These are phyloP conservation scores for Hygrophorus pudorinus DNA, from an alignment of 768 basidiomycete genomes.

Conservation along the genomic window DNA sequence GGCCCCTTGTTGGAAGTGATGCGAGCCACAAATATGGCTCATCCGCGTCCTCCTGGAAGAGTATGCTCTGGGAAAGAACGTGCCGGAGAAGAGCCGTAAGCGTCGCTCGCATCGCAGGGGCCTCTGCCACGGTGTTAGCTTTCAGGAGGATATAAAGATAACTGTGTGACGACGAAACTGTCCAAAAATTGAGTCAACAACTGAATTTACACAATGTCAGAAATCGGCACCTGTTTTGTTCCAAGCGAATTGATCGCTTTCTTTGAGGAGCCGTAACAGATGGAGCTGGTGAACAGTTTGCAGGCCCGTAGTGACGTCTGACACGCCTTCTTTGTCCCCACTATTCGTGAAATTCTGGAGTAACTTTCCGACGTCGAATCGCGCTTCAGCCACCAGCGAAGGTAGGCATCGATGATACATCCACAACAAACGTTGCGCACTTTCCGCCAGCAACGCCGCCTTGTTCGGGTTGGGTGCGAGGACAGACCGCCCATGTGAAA, in stretches of 20 bases:
- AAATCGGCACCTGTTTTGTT: constrained; percentile 34
- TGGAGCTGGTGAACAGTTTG: constrained; percentile 64
- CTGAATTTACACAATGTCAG: background rate
- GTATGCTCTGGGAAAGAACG: constrained; percentile 58
- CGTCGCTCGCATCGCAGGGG: constrained; percentile 38
- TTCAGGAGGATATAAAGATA: constrained; percentile 67
- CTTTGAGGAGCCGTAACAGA: constrained; percentile 59
- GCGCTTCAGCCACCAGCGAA: constrained; percentile 60
- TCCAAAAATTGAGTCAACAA: background rate
- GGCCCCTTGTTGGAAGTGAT: constrained; percentile 42
- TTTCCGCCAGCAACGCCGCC: constrained; percentile 63
- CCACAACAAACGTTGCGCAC: constrained; percentile 72
- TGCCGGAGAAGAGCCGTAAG: constrained; percentile 46
- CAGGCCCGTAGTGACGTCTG: constrained; percentile 23
- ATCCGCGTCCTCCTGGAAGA: constrained; percentile 69
- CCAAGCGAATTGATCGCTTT: constrained; percentile 77
- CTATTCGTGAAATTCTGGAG: constrained; percentile 32
- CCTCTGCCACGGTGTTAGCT: constrained; percentile 41
- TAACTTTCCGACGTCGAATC: constrained; percentile 82
- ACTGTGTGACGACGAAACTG: constrained; percentile 43
- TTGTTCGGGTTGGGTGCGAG: constrained; percentile 14
- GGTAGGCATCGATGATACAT: constrained; percentile 78
- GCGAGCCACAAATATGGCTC: constrained; percentile 72
- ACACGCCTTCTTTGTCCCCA: constrained; percentile 16
- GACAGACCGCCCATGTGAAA: constrained; percentile 40